A percentile compares a stretch with the other conserved stretches of the same genome.
Conservation (phyloP, 2,329 filamentous ascomycete species). For the Pseudogymnoascus sp. region DNA sequence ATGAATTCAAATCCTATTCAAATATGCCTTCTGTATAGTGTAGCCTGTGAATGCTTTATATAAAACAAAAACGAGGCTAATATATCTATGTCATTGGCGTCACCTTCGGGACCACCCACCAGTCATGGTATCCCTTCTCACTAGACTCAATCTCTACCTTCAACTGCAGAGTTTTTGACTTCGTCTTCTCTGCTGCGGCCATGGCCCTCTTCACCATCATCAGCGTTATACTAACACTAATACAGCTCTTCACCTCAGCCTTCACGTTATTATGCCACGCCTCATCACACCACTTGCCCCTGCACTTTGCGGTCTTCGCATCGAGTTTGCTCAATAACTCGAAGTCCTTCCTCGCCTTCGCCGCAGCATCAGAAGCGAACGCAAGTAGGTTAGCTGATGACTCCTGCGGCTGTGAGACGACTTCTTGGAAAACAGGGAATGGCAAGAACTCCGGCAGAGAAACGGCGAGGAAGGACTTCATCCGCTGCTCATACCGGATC, state of each 20-base stretch:
- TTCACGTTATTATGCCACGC: conserved; percentile 57
- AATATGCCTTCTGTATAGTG: conserved; percentile 2
- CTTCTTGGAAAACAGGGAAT: conserved; percentile 44
- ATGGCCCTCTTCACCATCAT: conserved; percentile 53
- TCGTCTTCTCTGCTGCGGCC: conserved; percentile 29
- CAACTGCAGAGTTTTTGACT: conserved; percentile 29
- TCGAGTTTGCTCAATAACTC: conserved; percentile 50
- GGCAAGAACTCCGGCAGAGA: conserved; percentile 52
- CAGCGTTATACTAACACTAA: conserved; percentile 61
- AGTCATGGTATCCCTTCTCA: conserved; percentile 54
- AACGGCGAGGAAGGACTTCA: conserved; percentile 62
- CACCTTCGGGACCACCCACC: conserved; percentile 55
- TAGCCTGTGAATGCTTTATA: neutral
- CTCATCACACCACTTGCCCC: conserved; percentile 45
- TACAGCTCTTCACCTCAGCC: conserved; percentile 61
- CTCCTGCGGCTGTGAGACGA: conserved; percentile 39
- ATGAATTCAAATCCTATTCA: conserved; percentile 9
- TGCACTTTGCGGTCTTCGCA: conserved; percentile 48
- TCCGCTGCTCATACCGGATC: conserved; percentile 60
- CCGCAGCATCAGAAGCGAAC: conserved; percentile 30
- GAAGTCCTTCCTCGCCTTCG: conserved; percentile 44
- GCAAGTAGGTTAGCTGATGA: conserved; percentile 29
- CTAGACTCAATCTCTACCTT: conserved; percentile 47
- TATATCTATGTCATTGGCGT: conserved; percentile 12
- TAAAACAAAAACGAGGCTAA: neutral